Evolutionary conservation across 345 rosid species (phyloP).

Genomic region (Erodium maritimum): DNA sequence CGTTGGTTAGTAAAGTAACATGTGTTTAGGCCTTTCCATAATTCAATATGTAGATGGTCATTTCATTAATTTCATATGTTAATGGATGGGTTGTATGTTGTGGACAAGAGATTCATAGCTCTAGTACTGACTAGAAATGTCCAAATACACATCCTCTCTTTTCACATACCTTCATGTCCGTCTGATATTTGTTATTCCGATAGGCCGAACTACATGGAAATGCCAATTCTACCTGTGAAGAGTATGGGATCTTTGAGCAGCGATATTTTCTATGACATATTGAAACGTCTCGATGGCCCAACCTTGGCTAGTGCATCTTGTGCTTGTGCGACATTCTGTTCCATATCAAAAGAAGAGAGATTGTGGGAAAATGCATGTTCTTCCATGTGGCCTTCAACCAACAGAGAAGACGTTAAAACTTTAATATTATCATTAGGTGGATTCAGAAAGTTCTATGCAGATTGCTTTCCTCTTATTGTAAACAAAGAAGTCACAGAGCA

Average conservation of each 20-base stretch:
- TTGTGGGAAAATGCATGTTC: constrained; percentile 69
- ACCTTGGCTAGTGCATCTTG: constrained; percentile 69
- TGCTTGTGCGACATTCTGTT: constrained; percentile 51
- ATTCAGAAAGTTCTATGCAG: constrained; percentile 60
- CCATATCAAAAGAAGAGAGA: constrained; percentile 61
- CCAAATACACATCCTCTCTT: background rate
- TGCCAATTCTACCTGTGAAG: constrained; percentile 28
- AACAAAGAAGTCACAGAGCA: constrained; percentile 48
- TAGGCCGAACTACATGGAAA: constrained; percentile 10
- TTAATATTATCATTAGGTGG: constrained; percentile 55
- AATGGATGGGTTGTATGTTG: background rate
- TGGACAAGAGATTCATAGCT: background rate
- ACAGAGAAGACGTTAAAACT: constrained; percentile 48
- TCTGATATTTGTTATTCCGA: constrained; percentile 3
- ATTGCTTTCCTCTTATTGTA: constrained; percentile 67
- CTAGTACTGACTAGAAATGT: background rate
- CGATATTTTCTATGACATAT: constrained; percentile 60
- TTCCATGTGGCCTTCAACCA: constrained; percentile 67
- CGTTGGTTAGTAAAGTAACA: background rate
- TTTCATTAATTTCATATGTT: background rate
- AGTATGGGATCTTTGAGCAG: constrained; percentile 38
- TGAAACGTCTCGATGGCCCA: constrained; percentile 65
- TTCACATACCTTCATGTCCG: background rate
- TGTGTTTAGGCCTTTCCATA: background rate
- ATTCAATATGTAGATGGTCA: background rate